These are phyloP conservation scores for Ascochyta fabae DNA, from an alignment of 2,329 filamentous ascomycete genomes.

Conservation along the genomic window DNA sequence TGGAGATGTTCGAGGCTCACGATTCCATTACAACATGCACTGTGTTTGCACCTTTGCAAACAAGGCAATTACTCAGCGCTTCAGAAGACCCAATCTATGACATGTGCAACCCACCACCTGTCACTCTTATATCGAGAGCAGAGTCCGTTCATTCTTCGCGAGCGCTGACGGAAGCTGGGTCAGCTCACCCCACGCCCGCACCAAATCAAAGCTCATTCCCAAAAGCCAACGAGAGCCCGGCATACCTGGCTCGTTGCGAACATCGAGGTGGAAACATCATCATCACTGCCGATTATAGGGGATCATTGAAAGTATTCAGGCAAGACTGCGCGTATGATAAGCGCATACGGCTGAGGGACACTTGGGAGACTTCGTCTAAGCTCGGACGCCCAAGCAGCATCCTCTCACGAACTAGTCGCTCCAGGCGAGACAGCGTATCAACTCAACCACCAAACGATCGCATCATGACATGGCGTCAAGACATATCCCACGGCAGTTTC, in stretches of 20 bases:
- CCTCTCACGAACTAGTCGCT: conserved; percentile 59
- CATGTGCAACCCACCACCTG: conserved; percentile 90
- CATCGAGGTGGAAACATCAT: conserved; percentile 89
- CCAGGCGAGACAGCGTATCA: conserved; percentile 54
- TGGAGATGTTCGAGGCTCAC: conserved; percentile 92
- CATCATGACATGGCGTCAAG: conserved; percentile 87
- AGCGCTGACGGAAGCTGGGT: conserved; percentile 53
- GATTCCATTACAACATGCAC: conserved; percentile 88
- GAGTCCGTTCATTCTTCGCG: conserved; percentile 64
- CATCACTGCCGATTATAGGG: conserved; percentile 85
- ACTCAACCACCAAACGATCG: conserved; percentile 69
- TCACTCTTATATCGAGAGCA: conserved; percentile 77
- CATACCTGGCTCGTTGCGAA: conserved; percentile 75
- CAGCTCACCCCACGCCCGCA: conserved; percentile 41
- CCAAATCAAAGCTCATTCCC: conserved; percentile 46
- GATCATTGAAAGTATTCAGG: conserved; percentile 90
- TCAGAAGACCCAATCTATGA: conserved; percentile 96
- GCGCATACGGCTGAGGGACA: conserved; percentile 64
- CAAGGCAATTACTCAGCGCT: conserved; percentile 75
- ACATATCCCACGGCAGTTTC: conserved; percentile 62
- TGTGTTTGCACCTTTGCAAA: conserved; percentile 79
- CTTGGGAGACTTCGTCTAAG: conserved; percentile 76
- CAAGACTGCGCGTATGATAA: conserved; percentile 91
- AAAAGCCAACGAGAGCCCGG: conserved; percentile 69
- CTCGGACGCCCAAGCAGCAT: conserved; percentile 60